Base-by-base conservation (phyloP, 371 early-diverging fungal species). In the Batkoa obscura region DNA sequence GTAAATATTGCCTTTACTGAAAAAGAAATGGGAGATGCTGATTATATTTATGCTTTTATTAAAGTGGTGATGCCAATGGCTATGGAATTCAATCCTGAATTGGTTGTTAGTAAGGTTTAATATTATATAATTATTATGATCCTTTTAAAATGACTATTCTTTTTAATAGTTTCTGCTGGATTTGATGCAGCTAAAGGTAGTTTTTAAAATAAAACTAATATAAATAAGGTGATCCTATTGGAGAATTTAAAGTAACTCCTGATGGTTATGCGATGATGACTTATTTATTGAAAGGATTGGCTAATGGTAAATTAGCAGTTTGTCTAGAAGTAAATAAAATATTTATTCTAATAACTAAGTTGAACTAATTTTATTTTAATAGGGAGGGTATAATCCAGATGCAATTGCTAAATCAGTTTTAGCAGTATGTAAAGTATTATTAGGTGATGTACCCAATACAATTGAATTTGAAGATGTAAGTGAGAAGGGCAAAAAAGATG, bases 1-100 rank as follows among this genome's bases (percentile, higher is more conserved):
- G 77, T 94, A 30, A 94, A 94, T 61, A 74, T 94, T n/a, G 83
- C 88, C 2, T 94, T 90, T 90, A 72, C 77, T 0, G 56, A 73
- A n/a, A 48, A 58, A 8, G 89, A 86, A 0, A 77, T 87, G 78
- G 75, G 74, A 30, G 91, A 92, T 61, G 78, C 81, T 1, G 94
- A 92, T 60, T 94, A 94, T 63, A 52, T 89, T 0, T 77, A 85
- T 58, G 86, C 83, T 0, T 91, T 93, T 61, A 64, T 77, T 30
- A 66, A 72, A 46, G 56, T 94, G 1, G 62, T 92, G 1, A 73
- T 94, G 68, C 93, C 94, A 1, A 77, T 90, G 56, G 79, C 85
- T 0, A 59, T 63, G 31, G 88, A 91, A 66, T 92, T 90, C 62
- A 62, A 64, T 0, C 94, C 92, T 0, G 83, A 90, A 45, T 62